Conservation (phyloP, 345 rosid species). For the Eucalyptus erythrocorys region DNA sequence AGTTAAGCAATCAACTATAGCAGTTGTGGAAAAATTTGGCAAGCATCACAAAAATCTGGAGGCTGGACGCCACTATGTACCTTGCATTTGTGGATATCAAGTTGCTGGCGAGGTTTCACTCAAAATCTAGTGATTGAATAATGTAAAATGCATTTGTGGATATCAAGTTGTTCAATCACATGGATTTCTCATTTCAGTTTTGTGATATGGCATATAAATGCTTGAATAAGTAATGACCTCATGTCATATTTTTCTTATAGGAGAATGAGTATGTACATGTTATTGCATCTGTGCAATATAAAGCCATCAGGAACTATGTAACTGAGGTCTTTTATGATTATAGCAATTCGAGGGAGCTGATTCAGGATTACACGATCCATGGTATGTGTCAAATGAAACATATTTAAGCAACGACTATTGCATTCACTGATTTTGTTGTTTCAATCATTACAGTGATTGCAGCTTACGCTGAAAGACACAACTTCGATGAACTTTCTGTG, state of each 20-base stretch:
- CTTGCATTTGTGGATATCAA: too few species aligned
- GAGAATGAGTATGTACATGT: constrained; percentile 26
- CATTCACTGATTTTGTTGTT: not conserved
- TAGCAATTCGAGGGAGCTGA: constrained; percentile 13
- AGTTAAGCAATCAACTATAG: too few species aligned
- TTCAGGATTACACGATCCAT: constrained; percentile 25
- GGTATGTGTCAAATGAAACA: constrained; percentile 1
- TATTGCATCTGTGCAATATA: constrained; percentile 19
- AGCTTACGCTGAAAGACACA: not conserved
- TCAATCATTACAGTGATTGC: not conserved
- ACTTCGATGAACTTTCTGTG: too few species aligned
- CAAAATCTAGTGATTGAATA: too few species aligned
- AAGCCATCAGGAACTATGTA: constrained; percentile 8
- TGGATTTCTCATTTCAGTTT: not conserved
- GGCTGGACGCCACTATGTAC: too few species aligned
- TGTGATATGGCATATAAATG: not conserved
- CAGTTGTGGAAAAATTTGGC: too few species aligned
- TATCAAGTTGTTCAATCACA: too few species aligned
- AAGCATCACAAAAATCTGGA: too few species aligned
- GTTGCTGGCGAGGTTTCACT: too few species aligned
- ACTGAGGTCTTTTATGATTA: constrained; percentile 18
- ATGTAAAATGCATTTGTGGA: too few species aligned
- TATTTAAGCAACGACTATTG: not conserved
- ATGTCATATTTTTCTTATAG: not conserved
- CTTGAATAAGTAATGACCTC: not conserved